phyloP scores from a whole-genome alignment of 1,284 basidiomycete species.

The Sanghuangporus baumii region DNA sequence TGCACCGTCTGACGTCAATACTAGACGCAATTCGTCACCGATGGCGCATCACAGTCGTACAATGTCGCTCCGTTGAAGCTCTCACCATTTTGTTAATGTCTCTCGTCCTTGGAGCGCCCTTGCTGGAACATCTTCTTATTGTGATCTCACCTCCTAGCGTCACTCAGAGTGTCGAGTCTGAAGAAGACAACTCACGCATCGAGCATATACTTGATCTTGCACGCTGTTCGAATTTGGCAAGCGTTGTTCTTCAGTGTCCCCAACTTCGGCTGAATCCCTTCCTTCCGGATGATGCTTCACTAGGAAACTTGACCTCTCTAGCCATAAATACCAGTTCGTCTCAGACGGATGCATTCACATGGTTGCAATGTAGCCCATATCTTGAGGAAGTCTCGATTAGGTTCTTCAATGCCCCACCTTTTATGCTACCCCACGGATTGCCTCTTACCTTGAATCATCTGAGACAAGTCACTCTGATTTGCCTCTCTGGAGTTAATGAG shows the following conservation, averaged over 20 bases:
- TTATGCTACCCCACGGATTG: not conserved
- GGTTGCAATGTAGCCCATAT: constrained; percentile 2
- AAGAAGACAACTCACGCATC: not conserved
- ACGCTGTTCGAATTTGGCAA: not conserved
- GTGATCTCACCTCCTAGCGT: not conserved
- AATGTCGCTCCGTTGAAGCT: not conserved
- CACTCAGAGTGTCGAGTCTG: not conserved
- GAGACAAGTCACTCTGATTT: not conserved
- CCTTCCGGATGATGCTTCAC: not conserved
- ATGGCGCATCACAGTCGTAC: not conserved
- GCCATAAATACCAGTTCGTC: not conserved
- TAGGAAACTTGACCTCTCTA: not conserved
- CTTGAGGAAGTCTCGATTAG: not conserved
- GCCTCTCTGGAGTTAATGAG: not conserved
- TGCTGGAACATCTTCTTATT: not conserved
- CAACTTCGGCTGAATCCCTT: constrained; percentile 1
- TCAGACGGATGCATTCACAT: constrained; percentile 6
- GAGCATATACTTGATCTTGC: not conserved
- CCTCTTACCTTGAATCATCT: not conserved
- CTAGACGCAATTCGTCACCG: not conserved
- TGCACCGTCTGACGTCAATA: not conserved
- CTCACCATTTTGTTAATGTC: not conserved
- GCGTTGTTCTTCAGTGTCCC: not conserved
- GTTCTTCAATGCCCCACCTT: not conserved
- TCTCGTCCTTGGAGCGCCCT: not conserved